These are phyloP conservation scores for Tylopilus rubrobrunneus DNA, from an alignment of 768 basidiomycete genomes.

Conservation along the genomic window DNA sequence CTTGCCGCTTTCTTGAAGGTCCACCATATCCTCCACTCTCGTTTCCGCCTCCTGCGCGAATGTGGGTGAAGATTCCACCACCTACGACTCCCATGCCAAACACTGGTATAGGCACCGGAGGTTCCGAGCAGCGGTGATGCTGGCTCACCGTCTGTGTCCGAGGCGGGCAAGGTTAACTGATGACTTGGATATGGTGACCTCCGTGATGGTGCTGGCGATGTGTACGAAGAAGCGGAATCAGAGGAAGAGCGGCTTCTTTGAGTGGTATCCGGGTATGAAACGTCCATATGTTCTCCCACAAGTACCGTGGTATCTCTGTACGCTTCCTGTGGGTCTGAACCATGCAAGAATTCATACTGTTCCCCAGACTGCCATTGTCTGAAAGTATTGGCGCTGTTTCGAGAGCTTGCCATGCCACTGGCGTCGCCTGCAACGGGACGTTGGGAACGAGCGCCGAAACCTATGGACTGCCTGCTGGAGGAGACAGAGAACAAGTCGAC, in stretches of 20 bases:
- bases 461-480: neutral
- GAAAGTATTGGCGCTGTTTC: slow-evolving; percentile 10
- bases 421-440: slow-evolving; percentile 6
- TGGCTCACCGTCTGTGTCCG: slow-evolving; percentile 62
- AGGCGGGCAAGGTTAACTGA: slow-evolving; percentile 50
- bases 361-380: slow-evolving; percentile 17
- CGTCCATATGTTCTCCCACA: slow-evolving; percentile 9
- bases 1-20: slow-evolving; percentile 52
- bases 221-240: slow-evolving; percentile 27
- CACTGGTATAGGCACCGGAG: slow-evolving; percentile 29
- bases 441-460: slow-evolving; percentile 16
- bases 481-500: neutral
- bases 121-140: slow-evolving; percentile 41
- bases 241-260: slow-evolving; percentile 22
- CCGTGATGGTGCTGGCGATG: slow-evolving; percentile 61
- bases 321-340: slow-evolving; percentile 42
- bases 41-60: slow-evolving; percentile 49
- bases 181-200: slow-evolving; percentile 48
- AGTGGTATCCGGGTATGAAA: slow-evolving; percentile 26
- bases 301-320: slow-evolving; percentile 16
- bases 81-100: slow-evolving; percentile 44
- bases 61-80: slow-evolving; percentile 50
- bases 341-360: slow-evolving; percentile 45
- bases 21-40: slow-evolving; percentile 45
- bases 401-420: slow-evolving; percentile 18